Conservation (phyloP, 2,329 filamentous ascomycete species). For the Neopestalotiopsis rosae region DNA sequence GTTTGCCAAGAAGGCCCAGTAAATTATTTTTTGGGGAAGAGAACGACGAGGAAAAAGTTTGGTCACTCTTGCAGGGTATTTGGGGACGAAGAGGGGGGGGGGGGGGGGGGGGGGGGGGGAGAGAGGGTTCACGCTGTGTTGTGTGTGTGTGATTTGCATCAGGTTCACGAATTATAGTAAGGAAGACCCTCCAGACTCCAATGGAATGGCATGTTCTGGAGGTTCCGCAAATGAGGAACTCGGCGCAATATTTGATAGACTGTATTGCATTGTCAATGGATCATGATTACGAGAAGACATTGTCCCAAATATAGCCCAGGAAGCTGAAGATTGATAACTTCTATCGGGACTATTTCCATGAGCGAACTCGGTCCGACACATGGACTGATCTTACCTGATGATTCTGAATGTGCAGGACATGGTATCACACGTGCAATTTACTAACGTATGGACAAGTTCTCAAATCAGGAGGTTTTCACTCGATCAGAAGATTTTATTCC, state of each 20-base stretch:
- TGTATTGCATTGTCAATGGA: conserved; percentile 13
- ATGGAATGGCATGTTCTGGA: not conserved
- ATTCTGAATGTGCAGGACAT: too few relatives aligned
- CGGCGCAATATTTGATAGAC: conserved; percentile 12
- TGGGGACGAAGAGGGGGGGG: too few relatives aligned
- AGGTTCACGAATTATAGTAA: not conserved
- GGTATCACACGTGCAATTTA: too few relatives aligned
- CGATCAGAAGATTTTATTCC: not conserved
- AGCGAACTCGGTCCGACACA: too few relatives aligned
- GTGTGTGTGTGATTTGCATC: not conserved
- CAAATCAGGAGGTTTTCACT: not conserved
- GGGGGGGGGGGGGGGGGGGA: too few relatives aligned
- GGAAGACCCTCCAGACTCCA: not conserved
- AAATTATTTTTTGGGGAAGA: conserved; percentile 20
- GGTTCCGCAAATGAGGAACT: not conserved
- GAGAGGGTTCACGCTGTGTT: not conserved
- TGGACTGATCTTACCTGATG: too few relatives aligned
- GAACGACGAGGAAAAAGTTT: not conserved
- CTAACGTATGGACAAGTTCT: not conserved
- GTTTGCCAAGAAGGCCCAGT: conserved; percentile 77
- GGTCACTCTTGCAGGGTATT: not conserved
- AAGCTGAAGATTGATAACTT: too few relatives aligned
- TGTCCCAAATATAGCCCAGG: not conserved
- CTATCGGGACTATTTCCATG: too few relatives aligned
- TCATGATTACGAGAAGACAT: not conserved